Evolutionary conservation across 164 flowering plant genomes (phyloP).

Genomic region (Cinnamomum chago): DNA sequence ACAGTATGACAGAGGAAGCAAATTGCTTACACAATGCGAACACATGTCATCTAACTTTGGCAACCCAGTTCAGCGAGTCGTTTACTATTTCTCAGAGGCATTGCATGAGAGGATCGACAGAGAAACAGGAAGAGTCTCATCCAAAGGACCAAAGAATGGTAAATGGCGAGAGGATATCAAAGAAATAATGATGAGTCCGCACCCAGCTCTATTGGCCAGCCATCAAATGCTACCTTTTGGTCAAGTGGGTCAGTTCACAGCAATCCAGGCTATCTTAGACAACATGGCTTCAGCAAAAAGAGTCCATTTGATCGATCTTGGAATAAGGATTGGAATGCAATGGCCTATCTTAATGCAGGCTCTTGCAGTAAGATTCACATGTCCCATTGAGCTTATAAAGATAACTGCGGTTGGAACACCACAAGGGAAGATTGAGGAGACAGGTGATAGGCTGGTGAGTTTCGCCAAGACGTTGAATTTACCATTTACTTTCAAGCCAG

Average conservation of each 20-base stretch:
- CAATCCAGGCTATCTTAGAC: slow-evolving; percentile 42
- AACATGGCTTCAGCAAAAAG: slow-evolving; percentile 29
- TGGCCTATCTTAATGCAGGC: slow-evolving; percentile 51
- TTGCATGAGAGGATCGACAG: slow-evolving; percentile 44
- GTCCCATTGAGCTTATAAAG: slow-evolving; percentile 41
- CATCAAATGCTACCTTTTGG: neutral
- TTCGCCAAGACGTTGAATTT: slow-evolving; percentile 36
- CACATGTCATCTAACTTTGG: slow-evolving; percentile 32
- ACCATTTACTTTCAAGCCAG: slow-evolving; percentile 28
- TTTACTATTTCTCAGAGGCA: slow-evolving; percentile 45
- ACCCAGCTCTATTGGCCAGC: neutral
- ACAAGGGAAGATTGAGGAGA: slow-evolving; percentile 21
- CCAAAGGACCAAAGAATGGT: neutral
- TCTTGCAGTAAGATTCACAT: slow-evolving; percentile 20
- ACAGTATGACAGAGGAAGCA: slow-evolving; percentile 39
- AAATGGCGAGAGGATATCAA: neutral
- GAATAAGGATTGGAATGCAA: slow-evolving; percentile 35
- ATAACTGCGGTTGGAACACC: slow-evolving; percentile 35
- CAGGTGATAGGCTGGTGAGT: slow-evolving; percentile 27
- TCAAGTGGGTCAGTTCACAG: slow-evolving; percentile 1
- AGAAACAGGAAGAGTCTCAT: slow-evolving; percentile 22
- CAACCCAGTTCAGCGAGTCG: slow-evolving; percentile 47
- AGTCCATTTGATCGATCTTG: slow-evolving; percentile 46
- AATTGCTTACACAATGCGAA: slow-evolving; percentile 34
- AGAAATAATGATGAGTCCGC: neutral